Evolutionary conservation across 2,329 filamentous ascomycete genomes (phyloP), one percentile per base, ranked within the genome.

Genomic region (Helicocarpus griseus): DNA sequence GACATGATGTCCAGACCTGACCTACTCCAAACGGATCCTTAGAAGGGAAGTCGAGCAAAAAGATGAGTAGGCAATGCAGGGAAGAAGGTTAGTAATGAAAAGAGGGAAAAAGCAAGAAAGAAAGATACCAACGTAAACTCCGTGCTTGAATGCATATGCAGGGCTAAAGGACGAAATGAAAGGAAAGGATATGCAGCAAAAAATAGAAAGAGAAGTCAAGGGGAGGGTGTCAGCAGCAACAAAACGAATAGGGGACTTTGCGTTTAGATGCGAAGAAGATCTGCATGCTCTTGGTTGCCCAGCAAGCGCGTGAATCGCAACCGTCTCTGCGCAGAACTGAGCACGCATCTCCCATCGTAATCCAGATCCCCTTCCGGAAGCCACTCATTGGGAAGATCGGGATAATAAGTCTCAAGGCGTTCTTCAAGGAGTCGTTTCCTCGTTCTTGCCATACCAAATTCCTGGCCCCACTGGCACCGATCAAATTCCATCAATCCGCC

Each of bases 401-500:
- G 56, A 33, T 55, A 54, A 47, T 59, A 61, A 14, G 51, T 33
- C 31, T 59, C 57, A 17, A 56, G 56, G 17, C 50, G 48, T 22
- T 44, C 43, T 46, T 59, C 56, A 36, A 59, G 55, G n/a, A 43
- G 29, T 19, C 38, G 33, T 8, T 39, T 49, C 39, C 36, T 49
- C 6, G 53, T 54, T 26, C 56, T 58, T 4, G 54, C 56, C 36
- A 65, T 47, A 0, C 65, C 67, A 53, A 63, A 66, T 9, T 59
- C 53, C 38, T 64, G 60, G 0, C 67, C 69, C 67, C 68, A 71
- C 54, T 69, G 63, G 2, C 59, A 56, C 0, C 68, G 63, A 36
- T 72, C 67, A 53, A 67, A 73, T 52, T 70, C 65, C 70, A 73
- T 71, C 36, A 73, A 67, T 1, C 71, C 71, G 26, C 71, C 71